Evolutionary conservation across 2,329 filamentous ascomycete species (phyloP), one percentile per base, ranked within the genome.

Genomic region (Fusarium acutatum): DNA sequence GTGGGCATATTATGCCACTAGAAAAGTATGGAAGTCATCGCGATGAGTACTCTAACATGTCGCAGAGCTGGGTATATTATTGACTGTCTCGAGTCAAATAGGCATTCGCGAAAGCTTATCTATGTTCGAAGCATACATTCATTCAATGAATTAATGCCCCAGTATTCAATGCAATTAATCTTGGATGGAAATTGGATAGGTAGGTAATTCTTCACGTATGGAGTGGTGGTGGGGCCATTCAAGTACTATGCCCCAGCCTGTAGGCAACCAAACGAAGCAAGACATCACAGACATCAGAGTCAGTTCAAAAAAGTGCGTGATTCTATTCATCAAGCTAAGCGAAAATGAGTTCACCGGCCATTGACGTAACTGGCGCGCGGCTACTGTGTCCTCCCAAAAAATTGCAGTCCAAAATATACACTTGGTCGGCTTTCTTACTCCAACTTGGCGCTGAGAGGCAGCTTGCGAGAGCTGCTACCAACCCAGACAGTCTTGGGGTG

Each of bases 401-500:
- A n/a, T 44, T 41, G 54, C 37, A 41, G 38, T 56, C n/a, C 38
- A 49, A 64, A 20, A 54, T 37, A 17, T 26, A n/a, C 20, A 26
- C 34, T 24, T 18, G 13, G 43, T 7, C 24, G 75, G 32, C 7
- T 44, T 28, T 52, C 4, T 11, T 72, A 69, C n/a, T 63, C 26
- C 50, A 80, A 38, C 5, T 64, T 64, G 1, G 79, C 79, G 24
- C 69, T 76, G 38, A 90, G 82, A 3, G 85, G 84, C 78, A 90
- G 78, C 75, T 90, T 85, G 56, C 88, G 82, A 64, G 88, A 90
- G 77, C 87, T 89, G 73, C 85, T 82, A 6, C 88, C 88, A 13
- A 90, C 86, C 69, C 80, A 88, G 18, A 88, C 85, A 61, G 80
- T 89, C 85, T 90, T 90, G 64, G 84, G 78, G 52, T 82, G 77